A percentile compares a stretch with the other conserved stretches of the same genome.
phyloP scores from a whole-genome alignment of 139 green algal species.

The Tetradesmus lagerheimii region DNA sequence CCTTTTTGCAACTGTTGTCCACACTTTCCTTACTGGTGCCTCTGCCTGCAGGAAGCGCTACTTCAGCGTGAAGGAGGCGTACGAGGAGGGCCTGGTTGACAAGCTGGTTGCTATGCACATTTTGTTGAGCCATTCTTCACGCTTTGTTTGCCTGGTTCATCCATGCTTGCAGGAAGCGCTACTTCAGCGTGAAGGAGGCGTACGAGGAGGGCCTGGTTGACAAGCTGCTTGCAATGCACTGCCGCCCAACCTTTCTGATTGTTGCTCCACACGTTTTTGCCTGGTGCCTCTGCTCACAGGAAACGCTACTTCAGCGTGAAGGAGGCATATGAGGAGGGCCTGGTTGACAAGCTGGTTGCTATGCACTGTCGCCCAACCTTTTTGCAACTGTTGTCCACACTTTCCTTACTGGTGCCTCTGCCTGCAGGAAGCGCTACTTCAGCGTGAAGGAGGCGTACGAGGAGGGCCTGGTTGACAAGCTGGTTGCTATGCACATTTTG shows the following conservation, averaged over 20 bases:
- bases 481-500: too few relatives aligned
- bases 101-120: too few relatives aligned
- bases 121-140: too few relatives aligned
- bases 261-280: too few relatives aligned
- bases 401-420: too few relatives aligned
- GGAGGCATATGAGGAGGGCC: slow-evolving; percentile 67
- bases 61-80: slow-evolving; percentile 65
- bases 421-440: slow-evolving; percentile 54
- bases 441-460: slow-evolving; percentile 70
- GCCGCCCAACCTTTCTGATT: background rate
- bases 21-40: too few relatives aligned
- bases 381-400: too few relatives aligned
- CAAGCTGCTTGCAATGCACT: slow-evolving; percentile 68
- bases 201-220: slow-evolving; percentile 71
- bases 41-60: slow-evolving; percentile 49
- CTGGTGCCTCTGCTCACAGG: too few relatives aligned
- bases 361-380: slow-evolving; percentile 44
- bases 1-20: too few relatives aligned
- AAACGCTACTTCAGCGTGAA: too few relatives aligned
- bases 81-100: slow-evolving; percentile 71
- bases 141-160: too few relatives aligned
- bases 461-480: slow-evolving; percentile 75
- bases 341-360: slow-evolving; percentile 72
- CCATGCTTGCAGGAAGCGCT: slow-evolving; percentile 45
- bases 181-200: slow-evolving; percentile 66